Percentiles rank a stretch among this genome's conserved stretches.
phyloP scores from a whole-genome alignment of 2,329 filamentous ascomycete species.

The Chrysosphaeria jannelii region DNA sequence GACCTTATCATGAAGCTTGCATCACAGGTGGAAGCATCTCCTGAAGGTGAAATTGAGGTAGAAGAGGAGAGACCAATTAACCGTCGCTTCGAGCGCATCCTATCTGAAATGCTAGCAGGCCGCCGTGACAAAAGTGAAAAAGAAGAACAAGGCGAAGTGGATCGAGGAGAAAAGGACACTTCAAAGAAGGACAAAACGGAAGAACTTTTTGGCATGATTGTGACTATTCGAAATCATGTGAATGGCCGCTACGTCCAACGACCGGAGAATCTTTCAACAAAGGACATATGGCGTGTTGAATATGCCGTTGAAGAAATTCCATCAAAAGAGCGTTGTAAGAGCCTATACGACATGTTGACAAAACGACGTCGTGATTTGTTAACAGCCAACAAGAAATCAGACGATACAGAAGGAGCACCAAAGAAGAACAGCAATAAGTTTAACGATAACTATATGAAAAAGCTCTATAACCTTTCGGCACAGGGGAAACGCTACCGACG shows the following conservation, averaged over 20 bases:
- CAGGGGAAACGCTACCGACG: constrained; percentile 3
- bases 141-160: constrained; percentile 1
- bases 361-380: constrained; percentile 3
- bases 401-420: not conserved
- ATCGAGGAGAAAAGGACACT: not conserved
- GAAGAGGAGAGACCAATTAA: constrained; percentile 10
- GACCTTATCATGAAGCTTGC: constrained; percentile 22
- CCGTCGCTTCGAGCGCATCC: constrained; percentile 18
- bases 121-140: constrained; percentile 6
- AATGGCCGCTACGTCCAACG: constrained; percentile 32
- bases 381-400: constrained; percentile 1
- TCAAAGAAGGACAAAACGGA: not conserved
- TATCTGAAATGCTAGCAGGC: constrained; percentile 16
- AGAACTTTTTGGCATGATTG: constrained; percentile 33
- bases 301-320: constrained; percentile 31
- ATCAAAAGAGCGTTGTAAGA: constrained; percentile 1
- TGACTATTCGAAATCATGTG: constrained; percentile 38
- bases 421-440: constrained; percentile 1
- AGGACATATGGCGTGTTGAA: constrained; percentile 38
- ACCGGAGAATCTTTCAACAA: constrained; percentile 16
- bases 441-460: constrained; percentile 3
- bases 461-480: constrained; percentile 4
- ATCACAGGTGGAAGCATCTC: constrained; percentile 12
- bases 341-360: constrained; percentile 4
- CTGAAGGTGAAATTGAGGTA: constrained; percentile 1